Base-by-base conservation (phyloP, 768 basidiomycete species). In the Gyrodon lividus region DNA sequence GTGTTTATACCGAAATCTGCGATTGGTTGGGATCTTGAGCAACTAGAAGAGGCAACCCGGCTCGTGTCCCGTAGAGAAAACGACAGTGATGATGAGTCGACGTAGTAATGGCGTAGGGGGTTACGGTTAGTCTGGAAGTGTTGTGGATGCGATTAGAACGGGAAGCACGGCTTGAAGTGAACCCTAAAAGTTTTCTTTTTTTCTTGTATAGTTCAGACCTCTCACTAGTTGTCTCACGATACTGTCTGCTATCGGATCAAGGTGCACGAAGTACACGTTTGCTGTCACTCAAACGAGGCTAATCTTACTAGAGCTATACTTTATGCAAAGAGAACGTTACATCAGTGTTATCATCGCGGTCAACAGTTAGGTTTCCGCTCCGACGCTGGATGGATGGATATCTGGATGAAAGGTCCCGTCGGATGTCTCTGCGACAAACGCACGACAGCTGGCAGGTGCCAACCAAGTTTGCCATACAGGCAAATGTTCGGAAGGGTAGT, bases 31-130 rank as follows among this genome's bases (percentile, higher is more conserved):
- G 80, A 79, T 44, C 73, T 94, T 20, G 81, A 83, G 55, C 74
- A 72, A 48, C 70, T 92, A 26, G 91, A 94, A 70, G 74, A 64
- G 40, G 75, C 79, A 7, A 79, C 81, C 3, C 70, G 61, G 28
- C 67, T 72, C 13, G 68, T 61, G 6, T 54, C 51, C 45, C 69
- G 74, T 33, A 61, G 70, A 40, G 70, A 72, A 37, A 68, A 69
- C 40, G 90, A 92, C 60, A 92, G 88, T 55, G 90, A 92, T 59
- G 86, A 89, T 57, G 86, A 87, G 52, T 72, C 69, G 26, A 51
- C 47, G n/a, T 59, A 58, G 71, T 69, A 33, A 75, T 65, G 49
- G 71, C 67, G 30, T 50, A 43, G 45, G 49, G 43, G 47, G 14
- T 23, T 31, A 31, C 34, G n/a, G 28, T 28, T 1, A 28, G n/a